A percentile compares a stretch with the other conserved stretches of the same genome.
Conservation (phyloP, 1,284 basidiomycete species). For the Fomitopsis schrenkii region DNA sequence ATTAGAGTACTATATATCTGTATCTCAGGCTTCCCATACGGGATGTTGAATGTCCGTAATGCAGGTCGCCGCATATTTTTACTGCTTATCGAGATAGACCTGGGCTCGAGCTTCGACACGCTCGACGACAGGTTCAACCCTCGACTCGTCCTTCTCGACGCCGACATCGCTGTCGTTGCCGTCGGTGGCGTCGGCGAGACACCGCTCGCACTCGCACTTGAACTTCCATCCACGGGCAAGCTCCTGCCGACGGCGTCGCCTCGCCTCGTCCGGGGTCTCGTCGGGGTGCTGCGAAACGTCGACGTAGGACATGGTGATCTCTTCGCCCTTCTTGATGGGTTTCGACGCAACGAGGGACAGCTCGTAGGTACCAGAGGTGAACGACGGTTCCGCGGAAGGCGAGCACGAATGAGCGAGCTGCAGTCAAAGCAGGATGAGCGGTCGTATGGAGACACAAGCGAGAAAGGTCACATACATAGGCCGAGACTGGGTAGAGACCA, state of each 20-base stretch:
- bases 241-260: constrained; percentile 62
- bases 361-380: constrained; percentile 56
- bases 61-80: neutral
- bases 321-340: constrained; percentile 67
- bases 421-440: neutral
- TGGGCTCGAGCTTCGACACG: constrained; percentile 20
- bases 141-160: constrained; percentile 52
- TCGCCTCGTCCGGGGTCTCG: constrained; percentile 50
- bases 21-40: neutral
- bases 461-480: constrained; percentile 47
- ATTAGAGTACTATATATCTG: neutral
- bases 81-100: neutral
- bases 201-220: constrained; percentile 64
- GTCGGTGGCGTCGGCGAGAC: constrained; percentile 45
- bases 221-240: constrained; percentile 79
- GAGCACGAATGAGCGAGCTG: constrained; percentile 68
- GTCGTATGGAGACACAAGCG: neutral
- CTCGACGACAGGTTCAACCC: constrained; percentile 46
- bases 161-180: constrained; percentile 32
- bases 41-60: neutral
- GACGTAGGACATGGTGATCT: constrained; percentile 70
- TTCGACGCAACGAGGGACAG: constrained; percentile 62
- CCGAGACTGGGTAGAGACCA: constrained; percentile 70
- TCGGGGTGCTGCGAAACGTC: constrained; percentile 52
- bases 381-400: constrained; percentile 60